Conservation (phyloP, 2,329 filamentous ascomycete species). For the Pseudogymnoascus sp. region DNA sequence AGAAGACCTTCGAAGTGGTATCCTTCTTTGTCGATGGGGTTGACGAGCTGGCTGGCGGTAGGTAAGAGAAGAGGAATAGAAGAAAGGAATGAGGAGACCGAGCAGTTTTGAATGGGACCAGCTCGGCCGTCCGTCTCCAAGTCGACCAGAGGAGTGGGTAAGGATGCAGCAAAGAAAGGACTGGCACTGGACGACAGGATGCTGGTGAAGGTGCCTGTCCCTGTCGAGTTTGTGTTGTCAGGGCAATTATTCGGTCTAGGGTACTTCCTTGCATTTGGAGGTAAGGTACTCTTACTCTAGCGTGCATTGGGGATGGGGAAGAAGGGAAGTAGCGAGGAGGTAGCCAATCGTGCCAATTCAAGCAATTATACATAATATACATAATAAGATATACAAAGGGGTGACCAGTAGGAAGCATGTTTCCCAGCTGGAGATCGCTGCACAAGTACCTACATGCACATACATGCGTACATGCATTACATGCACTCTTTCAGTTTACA, state of each 20-base stretch:
- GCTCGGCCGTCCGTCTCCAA: conserved; percentile 2
- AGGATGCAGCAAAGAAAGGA: not conserved
- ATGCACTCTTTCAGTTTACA: not conserved
- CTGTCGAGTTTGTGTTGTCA: conserved; percentile 8
- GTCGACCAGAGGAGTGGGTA: conserved; percentile 8
- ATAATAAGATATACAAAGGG: not conserved
- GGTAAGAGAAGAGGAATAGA: not conserved
- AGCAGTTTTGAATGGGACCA: conserved; percentile 7
- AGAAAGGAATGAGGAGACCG: not conserved
- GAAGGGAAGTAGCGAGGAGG: not conserved
- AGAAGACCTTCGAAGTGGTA: conserved; percentile 8
- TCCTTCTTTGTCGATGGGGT: not conserved
- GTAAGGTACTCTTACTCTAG: conserved; percentile 4
- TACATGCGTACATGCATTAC: not conserved
- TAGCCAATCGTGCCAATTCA: not conserved
- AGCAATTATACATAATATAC: not conserved
- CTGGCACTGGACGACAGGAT: conserved; percentile 4
- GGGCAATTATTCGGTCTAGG: conserved; percentile 7
- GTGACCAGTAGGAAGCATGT: not conserved
- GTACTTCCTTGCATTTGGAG: not conserved
- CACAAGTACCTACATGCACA: not conserved
- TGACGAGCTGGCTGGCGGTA: not conserved
- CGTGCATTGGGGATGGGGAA: not conserved
- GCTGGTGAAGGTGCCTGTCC: not conserved
- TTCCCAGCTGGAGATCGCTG: conserved; percentile 4